These are phyloP conservation scores for Verticillium zaregamsianum DNA, from an alignment of 2,329 filamentous ascomycete genomes.

Conservation along the genomic window DNA sequence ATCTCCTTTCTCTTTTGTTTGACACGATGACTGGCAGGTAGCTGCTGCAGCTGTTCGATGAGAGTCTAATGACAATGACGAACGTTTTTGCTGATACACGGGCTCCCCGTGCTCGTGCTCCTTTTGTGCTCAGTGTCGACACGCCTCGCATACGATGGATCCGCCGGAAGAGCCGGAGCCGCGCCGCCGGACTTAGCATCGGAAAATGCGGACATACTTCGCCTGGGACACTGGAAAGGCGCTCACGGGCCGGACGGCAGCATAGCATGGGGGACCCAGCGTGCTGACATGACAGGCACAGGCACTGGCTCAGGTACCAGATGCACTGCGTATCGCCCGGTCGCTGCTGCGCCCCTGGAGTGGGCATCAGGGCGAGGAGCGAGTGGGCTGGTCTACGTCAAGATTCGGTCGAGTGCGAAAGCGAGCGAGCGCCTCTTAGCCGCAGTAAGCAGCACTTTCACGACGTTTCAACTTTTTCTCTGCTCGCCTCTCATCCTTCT, in stretches of 20 bases:
- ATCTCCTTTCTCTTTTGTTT: not conserved
- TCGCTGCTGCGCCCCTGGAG: not conserved
- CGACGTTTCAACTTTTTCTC: not conserved
- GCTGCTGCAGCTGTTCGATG: too few species aligned
- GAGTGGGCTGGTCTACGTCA: too few species aligned
- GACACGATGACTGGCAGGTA: not conserved
- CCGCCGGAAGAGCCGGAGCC: not conserved
- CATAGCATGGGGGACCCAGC: too few species aligned
- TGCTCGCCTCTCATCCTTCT: too few species aligned
- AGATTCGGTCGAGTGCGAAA: too few species aligned
- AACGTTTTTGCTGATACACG: not conserved
- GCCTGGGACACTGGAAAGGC: too few species aligned
- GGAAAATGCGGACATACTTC: not conserved
- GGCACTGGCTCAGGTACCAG: not conserved
- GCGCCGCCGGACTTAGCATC: not conserved
- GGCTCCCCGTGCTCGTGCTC: not conserved
- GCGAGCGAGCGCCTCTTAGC: too few species aligned
- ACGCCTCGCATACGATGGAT: not conserved
- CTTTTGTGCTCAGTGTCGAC: not conserved
- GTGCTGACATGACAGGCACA: too few species aligned
- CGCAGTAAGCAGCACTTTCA: too few species aligned
- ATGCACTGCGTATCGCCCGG: not conserved
- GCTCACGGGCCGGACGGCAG: not conserved
- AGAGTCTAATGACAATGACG: not conserved
- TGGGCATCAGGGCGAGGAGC: not conserved